A percentile compares a stretch with the other conserved stretches of the same genome.
phyloP scores from a whole-genome alignment of 2,329 filamentous ascomycete genomes.

The Fusarium proliferatum region DNA sequence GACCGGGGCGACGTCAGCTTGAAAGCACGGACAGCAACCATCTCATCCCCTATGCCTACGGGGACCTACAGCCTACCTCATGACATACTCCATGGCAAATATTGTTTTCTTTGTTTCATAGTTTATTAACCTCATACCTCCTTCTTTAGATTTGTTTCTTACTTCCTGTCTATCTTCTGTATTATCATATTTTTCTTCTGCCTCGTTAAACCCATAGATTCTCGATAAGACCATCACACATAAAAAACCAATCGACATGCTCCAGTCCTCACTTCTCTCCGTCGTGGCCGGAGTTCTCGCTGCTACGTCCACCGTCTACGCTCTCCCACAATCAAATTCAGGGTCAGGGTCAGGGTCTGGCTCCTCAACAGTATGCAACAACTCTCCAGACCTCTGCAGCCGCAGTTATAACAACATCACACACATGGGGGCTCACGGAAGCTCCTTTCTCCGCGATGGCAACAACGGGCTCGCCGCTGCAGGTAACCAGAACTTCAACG shows the following conservation, averaged over 20 bases:
- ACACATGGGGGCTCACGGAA: constrained; percentile 81
- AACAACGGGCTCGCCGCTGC: constrained; percentile 68
- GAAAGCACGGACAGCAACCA: constrained; percentile 32
- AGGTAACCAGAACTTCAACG: constrained; percentile 81
- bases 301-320: constrained; percentile 38
- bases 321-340: constrained; percentile 41
- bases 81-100: constrained; percentile 1
- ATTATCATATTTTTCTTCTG: not conserved
- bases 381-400: constrained; percentile 78
- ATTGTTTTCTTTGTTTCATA: constrained; percentile 28
- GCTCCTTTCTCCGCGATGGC: constrained; percentile 75
- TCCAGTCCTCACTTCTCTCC: constrained; percentile 41
- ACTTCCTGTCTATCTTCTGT: constrained; percentile 4
- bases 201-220: not conserved
- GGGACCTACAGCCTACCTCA: not conserved
- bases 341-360: constrained; percentile 31
- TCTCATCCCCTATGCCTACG: constrained; percentile 12
- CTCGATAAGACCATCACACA: not conserved
- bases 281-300: constrained; percentile 35
- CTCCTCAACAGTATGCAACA: constrained; percentile 73
- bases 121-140: constrained; percentile 16
- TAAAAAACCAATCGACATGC: constrained; percentile 19
- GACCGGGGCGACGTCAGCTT: constrained; percentile 43
- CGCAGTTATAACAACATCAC: constrained; percentile 80
- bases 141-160: constrained; percentile 11